A percentile compares a stretch with the other conserved stretches of the same genome.
These are phyloP conservation scores for Sporothrix brasiliensis DNA, from an alignment of 2,329 filamentous ascomycete species.

Conservation along the genomic window DNA sequence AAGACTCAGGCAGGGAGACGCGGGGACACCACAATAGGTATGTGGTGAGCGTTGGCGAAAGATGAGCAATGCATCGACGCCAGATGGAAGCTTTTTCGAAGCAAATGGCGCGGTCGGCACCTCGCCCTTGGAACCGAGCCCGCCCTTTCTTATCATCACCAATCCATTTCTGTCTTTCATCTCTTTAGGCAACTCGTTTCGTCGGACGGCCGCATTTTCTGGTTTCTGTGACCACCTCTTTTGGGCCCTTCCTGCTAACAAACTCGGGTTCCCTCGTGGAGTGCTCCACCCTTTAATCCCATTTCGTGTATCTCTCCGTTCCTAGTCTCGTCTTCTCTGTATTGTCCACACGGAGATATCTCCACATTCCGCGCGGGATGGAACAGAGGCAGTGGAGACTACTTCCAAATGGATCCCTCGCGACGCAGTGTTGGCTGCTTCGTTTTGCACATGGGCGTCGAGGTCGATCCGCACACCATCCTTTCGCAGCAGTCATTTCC, in stretches of 20 bases:
- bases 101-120: constrained; percentile 11
- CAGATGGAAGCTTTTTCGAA: constrained; percentile 21
- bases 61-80: constrained; percentile 13
- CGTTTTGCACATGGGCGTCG: neutral
- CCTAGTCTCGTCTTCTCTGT: neutral
- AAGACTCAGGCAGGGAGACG: neutral
- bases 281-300: constrained; percentile 1
- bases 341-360: neutral
- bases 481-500: neutral
- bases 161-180: neutral
- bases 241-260: neutral
- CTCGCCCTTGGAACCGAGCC: constrained; percentile 17
- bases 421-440: constrained; percentile 15
- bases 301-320: constrained; percentile 13
- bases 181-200: neutral
- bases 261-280: neutral
- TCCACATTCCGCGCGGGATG: neutral
- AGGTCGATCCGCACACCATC: constrained; percentile 22
- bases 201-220: neutral
- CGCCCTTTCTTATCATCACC: neutral
- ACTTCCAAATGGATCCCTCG: neutral
- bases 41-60: neutral
- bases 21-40: constrained; percentile 8
- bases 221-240: neutral
- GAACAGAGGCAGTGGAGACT: neutral